These are phyloP conservation scores for Aspergillus carbonarius DNA, from an alignment of 2,329 filamentous ascomycete genomes.

Conservation along the genomic window DNA sequence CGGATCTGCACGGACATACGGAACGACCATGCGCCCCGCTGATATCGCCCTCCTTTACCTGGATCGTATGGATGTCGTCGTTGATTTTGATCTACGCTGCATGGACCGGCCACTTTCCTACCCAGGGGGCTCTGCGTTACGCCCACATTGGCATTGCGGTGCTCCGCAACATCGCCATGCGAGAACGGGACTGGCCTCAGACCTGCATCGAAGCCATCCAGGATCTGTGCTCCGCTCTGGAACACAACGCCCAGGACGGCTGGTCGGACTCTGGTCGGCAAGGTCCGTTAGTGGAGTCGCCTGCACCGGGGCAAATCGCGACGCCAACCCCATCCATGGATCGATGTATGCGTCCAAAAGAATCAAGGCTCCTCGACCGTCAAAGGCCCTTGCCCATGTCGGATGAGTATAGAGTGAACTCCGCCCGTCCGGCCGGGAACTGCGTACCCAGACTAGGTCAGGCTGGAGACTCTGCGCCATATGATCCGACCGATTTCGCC, in stretches of 20 bases:
- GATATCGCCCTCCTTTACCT: constrained; percentile 54
- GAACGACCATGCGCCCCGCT: constrained; percentile 29
- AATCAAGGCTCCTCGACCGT: background rate
- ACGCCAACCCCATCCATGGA: background rate
- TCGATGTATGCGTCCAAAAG: background rate
- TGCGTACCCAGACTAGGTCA: too few relatives aligned
- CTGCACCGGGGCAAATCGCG: too few relatives aligned
- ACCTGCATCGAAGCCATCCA: constrained; percentile 41
- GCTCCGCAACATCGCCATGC: constrained; percentile 33
- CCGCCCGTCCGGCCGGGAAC: background rate
- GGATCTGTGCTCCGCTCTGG: constrained; percentile 33
- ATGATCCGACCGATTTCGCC: too few relatives aligned
- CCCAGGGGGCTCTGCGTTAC: constrained; percentile 42
- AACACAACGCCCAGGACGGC: background rate
- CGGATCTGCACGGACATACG: constrained; percentile 6
- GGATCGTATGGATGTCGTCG: constrained; percentile 55
- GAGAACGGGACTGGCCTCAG: constrained; percentile 40
- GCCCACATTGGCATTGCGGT: constrained; percentile 31
- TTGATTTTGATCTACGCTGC: constrained; percentile 54
- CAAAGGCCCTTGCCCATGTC: background rate
- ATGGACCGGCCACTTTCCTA: constrained; percentile 46
- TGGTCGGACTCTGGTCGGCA: too few relatives aligned
- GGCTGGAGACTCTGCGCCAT: too few relatives aligned
- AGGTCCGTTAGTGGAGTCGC: too few relatives aligned
- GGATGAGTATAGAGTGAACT: background rate